Base-by-base conservation (phyloP, 2,329 filamentous ascomycete genomes). In the Aureobasidium lini region DNA sequence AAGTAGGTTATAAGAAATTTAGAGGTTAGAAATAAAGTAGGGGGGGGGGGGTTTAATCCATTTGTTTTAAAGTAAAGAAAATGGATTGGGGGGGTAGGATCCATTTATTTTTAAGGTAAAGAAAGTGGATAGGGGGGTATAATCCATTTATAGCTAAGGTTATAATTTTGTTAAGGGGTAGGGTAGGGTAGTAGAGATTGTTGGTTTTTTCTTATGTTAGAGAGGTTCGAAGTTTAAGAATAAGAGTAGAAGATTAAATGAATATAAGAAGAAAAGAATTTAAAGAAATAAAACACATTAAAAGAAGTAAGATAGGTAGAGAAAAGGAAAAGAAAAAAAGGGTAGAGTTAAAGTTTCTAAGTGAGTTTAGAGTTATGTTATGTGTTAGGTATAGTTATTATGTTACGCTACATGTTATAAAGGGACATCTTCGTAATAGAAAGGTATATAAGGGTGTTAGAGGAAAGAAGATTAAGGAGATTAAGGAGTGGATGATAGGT, bases 241-340 rank as follows among this genome's bases (percentile, higher is more conserved):
- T n/a, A n/a, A n/a, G n/a, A n/a, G n/a, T n/a, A n/a, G n/a, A n/a
- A n/a, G n/a, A n/a, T n/a, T n/a, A n/a, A n/a, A n/a, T n/a, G n/a
- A 42, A 42, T 13, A 42, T 16, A 18, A 42, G 39, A 42, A 39
- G 15, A 18, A 18, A 16, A 42, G 39, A 42, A 18, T 16, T 16
- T 42, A 16, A 15, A n/a, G 39, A 42, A 42, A 42, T 16, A 10
- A 16, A 42, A 18, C n/a, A 16, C n/a, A 15, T n/a, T n/a, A 42
- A 42, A 8, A 10, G 11, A 42, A 8, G n/a, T 42, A 7, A 18
- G n/a, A 18, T 16, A 4, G 15, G 36, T 42, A 42, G n/a, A 42
- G 39, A 15, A 13, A 7, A 18, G 39, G n/a, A 42, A 34, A 68
- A 67, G 10, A 13, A 43, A 8, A 23, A 43, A 18, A 23, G 18